Base-by-base conservation (phyloP, 768 basidiomycete genomes). In the Termitomyces sp. region DNA sequence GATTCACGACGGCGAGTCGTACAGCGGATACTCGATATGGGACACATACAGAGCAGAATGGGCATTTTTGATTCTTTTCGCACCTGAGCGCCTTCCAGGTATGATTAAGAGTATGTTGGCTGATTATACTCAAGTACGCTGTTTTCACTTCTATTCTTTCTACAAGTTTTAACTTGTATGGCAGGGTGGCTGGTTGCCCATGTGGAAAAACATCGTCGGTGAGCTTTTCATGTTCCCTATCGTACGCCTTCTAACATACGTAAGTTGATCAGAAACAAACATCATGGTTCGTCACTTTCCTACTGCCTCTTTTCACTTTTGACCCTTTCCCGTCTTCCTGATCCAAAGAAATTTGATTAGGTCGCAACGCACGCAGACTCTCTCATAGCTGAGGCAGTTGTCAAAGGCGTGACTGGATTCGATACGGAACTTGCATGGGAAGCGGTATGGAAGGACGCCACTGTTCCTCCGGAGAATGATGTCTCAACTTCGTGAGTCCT, bases 201-300 rank as follows among this genome's bases (percentile, higher is more conserved):
- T 92, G 90, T 93, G 91, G 91, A 92, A 92, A 72, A 92, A 92
- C 60, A 80, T 92, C 15, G 82, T 88, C 26, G 84, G 84, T 82
- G 48, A 60, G 74, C 61, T 29, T 26, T 20, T 45, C 13, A 29
- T 20, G 39, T 22, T 41, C 33, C 31, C 46, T 33, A 28, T 26
- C n/a, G 16, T 3, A n/a, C 55, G 29, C 47, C 39, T 12, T 0
- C 33, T 13, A 4, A 36, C 5, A 15, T 24, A 36, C 24, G n/a
- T 53, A 20, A 39, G 49, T 26, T 16, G 13, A n/a, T 15, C 49
- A 75, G 88, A 93, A 66, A 92, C 90, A 1, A 93, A 90, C 62
- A 91, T 92, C 63, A 93, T 93, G 90, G 85, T 83, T 55, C 5
- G 64, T 56, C 24, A 24, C 10, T 33, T 3, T 49, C 60, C 12